A percentile compares a stretch with the other conserved stretches of the same genome.
Evolutionary conservation across 2,329 filamentous ascomycete species (phyloP).

Genomic region (Fusarium nematophilum): DNA sequence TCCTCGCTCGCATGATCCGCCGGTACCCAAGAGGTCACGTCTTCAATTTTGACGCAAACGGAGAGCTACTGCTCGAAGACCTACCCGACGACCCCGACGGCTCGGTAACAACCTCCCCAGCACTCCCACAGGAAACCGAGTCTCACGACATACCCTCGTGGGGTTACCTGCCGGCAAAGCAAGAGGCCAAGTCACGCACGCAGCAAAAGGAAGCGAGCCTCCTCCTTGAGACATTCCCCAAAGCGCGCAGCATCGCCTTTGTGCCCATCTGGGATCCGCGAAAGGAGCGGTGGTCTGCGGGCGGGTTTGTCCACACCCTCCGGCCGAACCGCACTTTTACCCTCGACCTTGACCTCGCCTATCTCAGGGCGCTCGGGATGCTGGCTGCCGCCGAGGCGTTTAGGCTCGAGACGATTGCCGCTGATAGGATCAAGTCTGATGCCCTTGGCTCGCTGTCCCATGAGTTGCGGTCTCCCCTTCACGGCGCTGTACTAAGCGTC

Average conservation of each 20-base stretch:
- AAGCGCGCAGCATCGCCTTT: conserved; percentile 58
- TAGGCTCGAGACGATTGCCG: conserved; percentile 52
- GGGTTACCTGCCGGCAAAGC: not conserved
- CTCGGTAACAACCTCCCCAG: not conserved
- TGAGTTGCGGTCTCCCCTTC: conserved; percentile 69
- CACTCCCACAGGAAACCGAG: not conserved
- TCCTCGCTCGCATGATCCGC: conserved; percentile 55
- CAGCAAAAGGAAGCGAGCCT: conserved; percentile 35
- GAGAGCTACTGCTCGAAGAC: conserved; percentile 48
- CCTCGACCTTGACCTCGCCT: conserved; percentile 60
- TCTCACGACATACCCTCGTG: not conserved
- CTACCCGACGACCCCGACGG: conserved; percentile 37
- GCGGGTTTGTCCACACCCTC: conserved; percentile 61
- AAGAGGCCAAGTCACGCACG: conserved; percentile 7
- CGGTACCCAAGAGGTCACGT: conserved; percentile 59
- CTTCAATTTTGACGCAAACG: conserved; percentile 57
- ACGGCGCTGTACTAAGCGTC: conserved; percentile 67
- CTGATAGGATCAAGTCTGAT: conserved; percentile 64
- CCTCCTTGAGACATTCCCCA: conserved; percentile 53
- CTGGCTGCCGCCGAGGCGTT: conserved; percentile 68
- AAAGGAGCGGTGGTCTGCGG: conserved; percentile 60
- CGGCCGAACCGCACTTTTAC: conserved; percentile 57
- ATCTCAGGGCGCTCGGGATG: conserved; percentile 63
- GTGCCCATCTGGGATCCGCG: conserved; percentile 61
- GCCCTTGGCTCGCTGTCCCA: conserved; percentile 71